A percentile compares a stretch with the other conserved stretches of the same genome.
These are phyloP conservation scores for Dysphania ambrosioides DNA, from an alignment of 148 eudicot species.

Conservation along the genomic window DNA sequence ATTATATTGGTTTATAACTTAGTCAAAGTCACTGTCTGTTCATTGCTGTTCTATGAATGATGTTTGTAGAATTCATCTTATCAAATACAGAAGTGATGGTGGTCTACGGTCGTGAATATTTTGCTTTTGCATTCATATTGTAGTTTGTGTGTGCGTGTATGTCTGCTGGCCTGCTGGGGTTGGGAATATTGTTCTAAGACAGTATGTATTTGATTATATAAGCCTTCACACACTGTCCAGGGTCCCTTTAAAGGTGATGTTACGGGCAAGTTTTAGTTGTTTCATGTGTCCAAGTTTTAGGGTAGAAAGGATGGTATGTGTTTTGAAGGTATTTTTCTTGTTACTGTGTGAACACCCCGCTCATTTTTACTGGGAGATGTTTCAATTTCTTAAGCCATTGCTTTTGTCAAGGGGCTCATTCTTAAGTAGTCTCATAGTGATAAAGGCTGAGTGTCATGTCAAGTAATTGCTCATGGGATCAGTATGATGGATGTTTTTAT, in stretches of 20 bases:
- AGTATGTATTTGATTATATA: background rate
- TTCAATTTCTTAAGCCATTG: slow-evolving; percentile 5
- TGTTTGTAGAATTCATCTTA: background rate
- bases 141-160: background rate
- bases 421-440: slow-evolving; percentile 24
- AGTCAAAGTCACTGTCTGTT: no score
- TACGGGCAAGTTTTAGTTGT: background rate
- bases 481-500: slow-evolving; percentile 74
- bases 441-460: slow-evolving; percentile 37
- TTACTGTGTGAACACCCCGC: background rate
- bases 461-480: slow-evolving; percentile 57
- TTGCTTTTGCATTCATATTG: no score
- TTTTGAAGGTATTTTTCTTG: background rate
- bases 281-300: slow-evolving; percentile 10
- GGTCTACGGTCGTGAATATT: background rate
- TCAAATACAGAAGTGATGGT: background rate
- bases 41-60: no score
- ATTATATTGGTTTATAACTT: no score
- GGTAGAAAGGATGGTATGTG: background rate
- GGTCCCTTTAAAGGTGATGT: background rate
- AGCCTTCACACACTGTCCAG: background rate
- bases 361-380: background rate
- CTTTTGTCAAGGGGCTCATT: slow-evolving; percentile 10
- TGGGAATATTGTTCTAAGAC: background rate
- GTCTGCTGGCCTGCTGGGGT: background rate